Conservation (phyloP, 768 basidiomycete genomes). For the Arthromyces matolae region DNA sequence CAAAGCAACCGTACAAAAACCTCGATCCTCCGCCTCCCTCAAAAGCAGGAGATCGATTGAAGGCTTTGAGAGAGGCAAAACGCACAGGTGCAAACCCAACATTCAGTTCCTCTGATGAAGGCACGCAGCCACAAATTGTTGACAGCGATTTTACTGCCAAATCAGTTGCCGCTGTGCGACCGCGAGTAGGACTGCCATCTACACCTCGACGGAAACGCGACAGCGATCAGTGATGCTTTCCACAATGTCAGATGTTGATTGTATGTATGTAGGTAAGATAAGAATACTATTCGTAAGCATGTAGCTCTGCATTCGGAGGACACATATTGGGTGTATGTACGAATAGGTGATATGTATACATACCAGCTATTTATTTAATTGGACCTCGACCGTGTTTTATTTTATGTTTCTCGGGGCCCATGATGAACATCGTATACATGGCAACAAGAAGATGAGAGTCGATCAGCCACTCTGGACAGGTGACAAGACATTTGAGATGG, state of each 20-base stretch:
- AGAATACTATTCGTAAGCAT: not conserved
- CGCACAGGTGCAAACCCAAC: slow-evolving; percentile 22
- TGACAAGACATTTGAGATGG: no score
- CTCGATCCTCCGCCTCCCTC: slow-evolving; percentile 24
- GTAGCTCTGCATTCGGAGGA: no score
- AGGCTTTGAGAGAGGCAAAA: slow-evolving; percentile 48
- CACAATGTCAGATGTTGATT: slow-evolving; percentile 10
- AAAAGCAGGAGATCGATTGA: slow-evolving; percentile 44
- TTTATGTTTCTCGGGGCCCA: no score
- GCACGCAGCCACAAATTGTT: not conserved
- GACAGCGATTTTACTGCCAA: slow-evolving; percentile 7
- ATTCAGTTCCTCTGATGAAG: not conserved
- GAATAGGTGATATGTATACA: no score
- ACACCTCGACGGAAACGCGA: slow-evolving; percentile 24
- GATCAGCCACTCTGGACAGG: no score
- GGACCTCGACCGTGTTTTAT: no score
- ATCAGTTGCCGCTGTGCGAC: slow-evolving; percentile 10
- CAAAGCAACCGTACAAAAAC: slow-evolving; percentile 1
- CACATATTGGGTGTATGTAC: not conserved
- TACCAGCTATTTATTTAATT: no score
- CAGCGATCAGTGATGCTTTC: slow-evolving; percentile 16
- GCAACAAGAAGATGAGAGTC: no score
- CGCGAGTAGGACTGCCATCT: slow-evolving; percentile 33
- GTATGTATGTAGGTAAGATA: not conserved
- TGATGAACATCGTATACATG: no score